These are phyloP conservation scores for Neurospora sublineolata DNA, from an alignment of 495 filamentous ascomycete species.

Conservation along the genomic window DNA sequence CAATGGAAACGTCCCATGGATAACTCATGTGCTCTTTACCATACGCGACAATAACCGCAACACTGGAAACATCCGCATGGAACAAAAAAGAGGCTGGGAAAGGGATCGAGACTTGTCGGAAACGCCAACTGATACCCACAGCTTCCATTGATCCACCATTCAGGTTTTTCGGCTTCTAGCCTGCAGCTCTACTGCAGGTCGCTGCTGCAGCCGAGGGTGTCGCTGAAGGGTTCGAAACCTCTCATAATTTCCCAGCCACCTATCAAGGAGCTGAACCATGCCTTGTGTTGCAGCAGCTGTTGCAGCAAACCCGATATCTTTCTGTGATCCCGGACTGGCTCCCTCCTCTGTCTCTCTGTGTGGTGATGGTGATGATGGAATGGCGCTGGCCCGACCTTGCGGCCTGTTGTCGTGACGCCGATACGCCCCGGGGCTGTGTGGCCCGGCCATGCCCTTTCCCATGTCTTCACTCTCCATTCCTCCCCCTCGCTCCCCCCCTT, in stretches of 20 bases:
- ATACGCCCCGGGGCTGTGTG: background rate
- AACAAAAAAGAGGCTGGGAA: slow-evolving; percentile 17
- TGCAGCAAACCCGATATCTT: slow-evolving; percentile 15
- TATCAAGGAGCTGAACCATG: slow-evolving; percentile 2
- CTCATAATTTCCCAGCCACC: slow-evolving; percentile 6
- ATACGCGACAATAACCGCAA: background rate
- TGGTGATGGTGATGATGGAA: background rate
- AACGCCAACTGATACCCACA: slow-evolving; percentile 13
- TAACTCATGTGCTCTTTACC: background rate
- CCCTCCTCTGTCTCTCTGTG: background rate
- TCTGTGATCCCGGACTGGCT: slow-evolving; percentile 4
- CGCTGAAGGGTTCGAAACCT: slow-evolving; percentile 2
- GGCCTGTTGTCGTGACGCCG: background rate
- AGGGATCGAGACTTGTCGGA: background rate
- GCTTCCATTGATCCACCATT: slow-evolving; percentile 12
- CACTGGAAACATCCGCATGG: slow-evolving; percentile 2
- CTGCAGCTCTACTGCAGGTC: slow-evolving; percentile 13
- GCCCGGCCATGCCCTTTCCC: background rate
- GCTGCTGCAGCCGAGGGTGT: slow-evolving; percentile 13
- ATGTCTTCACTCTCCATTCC: background rate
- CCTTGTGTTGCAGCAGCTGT: slow-evolving; percentile 4
- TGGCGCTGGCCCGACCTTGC: background rate
- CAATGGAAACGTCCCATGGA: background rate
- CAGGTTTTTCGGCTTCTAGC: slow-evolving; percentile 6
- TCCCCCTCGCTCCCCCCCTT: background rate